Evolutionary conservation across 1,284 basidiomycete species (phyloP), one percentile per base, ranked within the genome.

Genomic region (Cutaneotrichosporon cutaneum): DNA sequence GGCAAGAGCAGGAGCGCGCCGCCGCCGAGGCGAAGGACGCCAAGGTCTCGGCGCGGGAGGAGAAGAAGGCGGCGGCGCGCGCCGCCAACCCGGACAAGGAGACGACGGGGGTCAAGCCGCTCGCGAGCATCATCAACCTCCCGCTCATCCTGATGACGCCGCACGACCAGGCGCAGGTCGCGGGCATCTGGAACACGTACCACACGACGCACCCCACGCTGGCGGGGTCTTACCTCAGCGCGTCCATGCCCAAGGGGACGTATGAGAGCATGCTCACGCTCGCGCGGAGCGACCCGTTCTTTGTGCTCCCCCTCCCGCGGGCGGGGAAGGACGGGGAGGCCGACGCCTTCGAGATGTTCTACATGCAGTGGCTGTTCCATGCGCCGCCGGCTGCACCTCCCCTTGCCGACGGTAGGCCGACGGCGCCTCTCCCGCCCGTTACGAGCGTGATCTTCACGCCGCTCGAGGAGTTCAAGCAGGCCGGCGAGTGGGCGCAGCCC

Each of bases 381-480:
- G 84, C 84, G 4, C 75, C 84, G 0, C 88, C 89, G 2, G 80
- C 82, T 11, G 56, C 64, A 1, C 86, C 52, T 50, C 72, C 45
- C 69, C 42, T 51, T 5, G 45, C 62, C 18, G 56, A 58, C 21
- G 47, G 47, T 2, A 33, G 48, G 24, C 36, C 36, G 27, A 5
- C 48, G 7, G 52, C 26, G 35, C 33, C 57, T 2, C 75, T 63
- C 68, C 81, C 53, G 56, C 73, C 60, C 45, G 79, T 76, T 2
- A 77, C 81, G 2, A 81, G 92, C 0, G 83, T 95, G 45, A 84
- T 99, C 56, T 96, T 96, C 81, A 95, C 95, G 0, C 90, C 95
- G 4, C 83, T 98, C 55, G 89, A 91, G 69, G 95, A 98, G 81
- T 99, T 93, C 85, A 96, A 98, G 80, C 82, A 87, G 61, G 87